phyloP scores from a whole-genome alignment of 768 basidiomycete genomes.

The Floccularia luteovirens region DNA sequence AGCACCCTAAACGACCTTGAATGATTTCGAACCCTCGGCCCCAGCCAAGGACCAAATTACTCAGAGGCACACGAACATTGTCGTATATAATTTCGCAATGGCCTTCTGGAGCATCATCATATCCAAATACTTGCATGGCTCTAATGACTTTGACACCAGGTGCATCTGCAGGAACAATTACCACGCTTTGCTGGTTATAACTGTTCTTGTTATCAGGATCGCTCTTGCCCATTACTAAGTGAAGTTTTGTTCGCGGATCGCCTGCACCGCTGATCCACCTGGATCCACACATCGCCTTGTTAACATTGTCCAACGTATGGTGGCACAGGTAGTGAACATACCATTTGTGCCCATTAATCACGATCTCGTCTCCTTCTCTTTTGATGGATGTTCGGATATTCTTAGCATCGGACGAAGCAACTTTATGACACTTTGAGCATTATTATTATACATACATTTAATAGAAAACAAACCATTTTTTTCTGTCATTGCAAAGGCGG shows the following conservation, averaged over 20 bases:
- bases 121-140: slow-evolving; percentile 92
- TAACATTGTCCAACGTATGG: neutral
- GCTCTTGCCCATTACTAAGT: slow-evolving; percentile 93
- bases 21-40: slow-evolving; percentile 96
- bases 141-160: slow-evolving; percentile 86
- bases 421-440: slow-evolving; percentile 24
- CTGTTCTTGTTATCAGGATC: slow-evolving; percentile 73
- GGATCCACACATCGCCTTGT: slow-evolving; percentile 2
- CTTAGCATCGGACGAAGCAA: slow-evolving; percentile 93
- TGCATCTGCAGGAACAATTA: slow-evolving; percentile 84
- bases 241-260: slow-evolving; percentile 82
- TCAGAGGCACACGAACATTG: slow-evolving; percentile 83
- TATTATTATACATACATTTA: neutral
- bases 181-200: slow-evolving; percentile 88
- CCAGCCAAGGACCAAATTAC: slow-evolving; percentile 86
- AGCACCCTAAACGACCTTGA: slow-evolving; percentile 88
- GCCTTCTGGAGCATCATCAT: slow-evolving; percentile 93
- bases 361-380: slow-evolving; percentile 79
- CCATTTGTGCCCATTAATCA: slow-evolving; percentile 98
- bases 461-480: slow-evolving; percentile 51
- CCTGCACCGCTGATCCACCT: slow-evolving; percentile 99
- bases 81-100: slow-evolving; percentile 95
- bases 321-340: slow-evolving; percentile 15
- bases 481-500: slow-evolving; percentile 97
- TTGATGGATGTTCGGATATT: slow-evolving; percentile 88